Percentiles rank a stretch among this genome's conserved stretches.
Conservation (phyloP, 2,329 filamentous ascomycete species). For the Aspergillus transmontanensis region DNA sequence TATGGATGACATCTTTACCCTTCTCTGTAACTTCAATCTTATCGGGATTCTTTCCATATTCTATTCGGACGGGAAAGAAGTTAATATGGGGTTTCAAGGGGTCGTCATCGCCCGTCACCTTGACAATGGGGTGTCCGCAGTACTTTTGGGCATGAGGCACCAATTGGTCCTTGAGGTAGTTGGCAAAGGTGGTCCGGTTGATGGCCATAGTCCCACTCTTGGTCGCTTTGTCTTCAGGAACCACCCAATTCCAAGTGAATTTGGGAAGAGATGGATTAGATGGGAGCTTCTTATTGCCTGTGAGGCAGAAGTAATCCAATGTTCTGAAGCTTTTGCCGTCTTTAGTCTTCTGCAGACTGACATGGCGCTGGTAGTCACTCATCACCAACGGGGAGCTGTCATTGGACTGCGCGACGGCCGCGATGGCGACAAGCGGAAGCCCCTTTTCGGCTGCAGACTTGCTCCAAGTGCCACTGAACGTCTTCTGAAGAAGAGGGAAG, state of each 20-base stretch:
- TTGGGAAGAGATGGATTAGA: not conserved
- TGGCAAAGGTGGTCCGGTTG: constrained; percentile 7
- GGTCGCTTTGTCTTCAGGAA: not conserved
- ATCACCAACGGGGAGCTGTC: constrained; percentile 4
- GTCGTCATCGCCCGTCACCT: not conserved
- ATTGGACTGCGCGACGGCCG: not conserved
- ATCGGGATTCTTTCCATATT: too few relatives aligned
- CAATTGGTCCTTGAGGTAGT: not conserved
- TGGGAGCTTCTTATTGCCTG: not conserved
- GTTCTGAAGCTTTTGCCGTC: constrained; percentile 2
- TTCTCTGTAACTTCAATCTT: too few relatives aligned
- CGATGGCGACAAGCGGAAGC: constrained; percentile 5
- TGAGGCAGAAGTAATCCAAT: constrained; percentile 1
- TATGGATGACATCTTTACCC: too few relatives aligned
- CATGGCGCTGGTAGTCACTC: constrained; percentile 6
- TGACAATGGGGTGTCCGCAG: not conserved
- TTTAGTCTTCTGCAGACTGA: constrained; percentile 1
- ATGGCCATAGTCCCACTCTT: constrained; percentile 11
- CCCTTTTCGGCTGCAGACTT: not conserved
- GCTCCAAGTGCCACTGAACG: not conserved
- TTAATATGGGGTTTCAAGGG: too few relatives aligned
- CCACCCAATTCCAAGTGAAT: constrained; percentile 14
- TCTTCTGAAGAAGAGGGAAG: not conserved
- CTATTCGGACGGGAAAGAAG: too few relatives aligned
- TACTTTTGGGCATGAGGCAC: too few relatives aligned